phyloP scores from a whole-genome alignment of 495 filamentous ascomycete species.

The Trichoderma orchidacearum region DNA sequence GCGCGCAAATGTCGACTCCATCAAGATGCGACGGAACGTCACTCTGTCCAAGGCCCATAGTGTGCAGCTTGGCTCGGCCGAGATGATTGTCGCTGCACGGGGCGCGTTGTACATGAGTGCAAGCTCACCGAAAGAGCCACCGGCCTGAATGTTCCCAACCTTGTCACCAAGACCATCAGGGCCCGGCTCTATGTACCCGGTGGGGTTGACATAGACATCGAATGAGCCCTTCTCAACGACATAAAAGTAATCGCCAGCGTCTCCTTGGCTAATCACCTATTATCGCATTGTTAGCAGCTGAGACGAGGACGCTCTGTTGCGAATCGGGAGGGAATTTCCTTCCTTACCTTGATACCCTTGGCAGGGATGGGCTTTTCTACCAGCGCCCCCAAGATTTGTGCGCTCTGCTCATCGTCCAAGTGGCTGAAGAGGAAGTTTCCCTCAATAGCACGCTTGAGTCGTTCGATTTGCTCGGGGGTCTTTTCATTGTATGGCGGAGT shows the following conservation, averaged over 20 bases:
- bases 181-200: constrained; percentile 70
- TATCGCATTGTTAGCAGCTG: constrained; percentile 5
- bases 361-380: constrained; percentile 92
- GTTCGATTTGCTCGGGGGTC: constrained; percentile 60
- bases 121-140: constrained; percentile 93
- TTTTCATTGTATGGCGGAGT: constrained; percentile 74
- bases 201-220: constrained; percentile 76
- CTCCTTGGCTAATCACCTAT: constrained; percentile 84
- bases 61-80: constrained; percentile 60
- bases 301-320: no score
- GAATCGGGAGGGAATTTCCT: no score
- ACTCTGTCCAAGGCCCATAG: constrained; percentile 92
- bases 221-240: constrained; percentile 86
- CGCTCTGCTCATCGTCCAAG: constrained; percentile 81
- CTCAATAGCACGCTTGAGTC: constrained; percentile 70
- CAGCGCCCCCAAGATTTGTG: constrained; percentile 76
- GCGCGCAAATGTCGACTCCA: constrained; percentile 95
- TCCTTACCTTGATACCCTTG: constrained; percentile 68
- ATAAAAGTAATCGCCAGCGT: constrained; percentile 95
- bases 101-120: constrained; percentile 98
- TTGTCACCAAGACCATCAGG: constrained; percentile 72
- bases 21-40: constrained; percentile 93
- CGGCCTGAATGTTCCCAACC: constrained; percentile 70
- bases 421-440: constrained; percentile 91
- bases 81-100: constrained; percentile 89